Conservation (phyloP, 2,329 filamentous ascomycete species). For the Fusarium succisae region DNA sequence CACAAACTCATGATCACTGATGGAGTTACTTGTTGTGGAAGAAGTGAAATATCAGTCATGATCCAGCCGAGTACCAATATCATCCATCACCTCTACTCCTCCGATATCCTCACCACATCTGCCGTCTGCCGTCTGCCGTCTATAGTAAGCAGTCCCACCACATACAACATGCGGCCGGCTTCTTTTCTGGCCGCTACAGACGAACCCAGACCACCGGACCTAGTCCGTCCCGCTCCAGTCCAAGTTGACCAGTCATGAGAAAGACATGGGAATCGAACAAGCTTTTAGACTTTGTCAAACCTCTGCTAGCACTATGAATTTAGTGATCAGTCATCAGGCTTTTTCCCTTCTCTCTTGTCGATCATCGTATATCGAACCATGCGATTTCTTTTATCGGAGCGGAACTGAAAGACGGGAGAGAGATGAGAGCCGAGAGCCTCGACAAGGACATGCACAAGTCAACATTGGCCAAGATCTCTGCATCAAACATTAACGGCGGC, state of each 20-base stretch:
- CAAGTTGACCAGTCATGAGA: slow-evolving; percentile 1
- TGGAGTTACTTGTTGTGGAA: neutral
- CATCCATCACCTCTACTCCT: neutral
- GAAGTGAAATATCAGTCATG: neutral
- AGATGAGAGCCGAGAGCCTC: neutral
- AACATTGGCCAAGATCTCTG: slow-evolving; percentile 10
- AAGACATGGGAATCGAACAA: slow-evolving; percentile 16
- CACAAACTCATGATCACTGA: slow-evolving; percentile 8
- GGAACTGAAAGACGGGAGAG: slow-evolving; percentile 7
- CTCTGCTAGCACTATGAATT: slow-evolving; percentile 3
- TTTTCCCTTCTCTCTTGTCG: neutral
- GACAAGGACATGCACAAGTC: slow-evolving; percentile 20
- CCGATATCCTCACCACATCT: neutral
- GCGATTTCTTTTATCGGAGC: neutral
- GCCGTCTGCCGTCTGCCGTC: neutral
- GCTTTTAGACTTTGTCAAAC: slow-evolving; percentile 24
- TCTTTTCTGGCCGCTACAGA: slow-evolving; percentile 14
- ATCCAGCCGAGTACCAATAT: neutral
- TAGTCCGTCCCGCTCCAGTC: slow-evolving; percentile 13
- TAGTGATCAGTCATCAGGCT: neutral
- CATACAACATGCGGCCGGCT: neutral
- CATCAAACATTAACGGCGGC: slow-evolving; percentile 17
- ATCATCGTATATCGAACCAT: slow-evolving; percentile 11
- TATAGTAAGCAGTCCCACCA: slow-evolving; percentile 10
- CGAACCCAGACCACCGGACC: neutral